Base-by-base conservation (phyloP, 2,329 filamentous ascomycete genomes). In the Ophiostoma quercus region DNA sequence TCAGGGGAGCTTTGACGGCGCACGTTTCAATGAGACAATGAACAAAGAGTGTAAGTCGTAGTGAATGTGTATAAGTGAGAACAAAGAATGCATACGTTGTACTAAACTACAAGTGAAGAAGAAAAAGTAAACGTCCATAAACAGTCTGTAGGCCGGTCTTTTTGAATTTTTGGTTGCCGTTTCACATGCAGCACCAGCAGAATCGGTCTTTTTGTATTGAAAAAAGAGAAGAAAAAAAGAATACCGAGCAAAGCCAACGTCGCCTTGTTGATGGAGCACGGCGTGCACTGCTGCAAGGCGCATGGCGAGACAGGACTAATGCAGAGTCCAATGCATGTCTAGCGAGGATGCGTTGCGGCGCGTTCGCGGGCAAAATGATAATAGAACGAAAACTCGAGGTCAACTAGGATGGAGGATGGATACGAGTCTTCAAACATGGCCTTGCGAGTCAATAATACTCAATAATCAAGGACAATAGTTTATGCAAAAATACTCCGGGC, bases 251-350 rank as follows among this genome's bases (percentile, higher is more conserved):
- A 41, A 41, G 1, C 8, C n/a, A 57, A 29, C 51, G 51, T 57
- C 12, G 51, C 51, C 22, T 57, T 14, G n/a, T 16, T 12, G 51
- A 29, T 57, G 51, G 51, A 57, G 51, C 51, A 54, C 3, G 41
- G 43, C 16, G 14, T 47, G 43, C 43, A 43, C 41, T 43, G 47
- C 51, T 57, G 51, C 51, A 57, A 57, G 8, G n/a, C 25, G n/a
- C 3, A 29, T 62, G 57, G 57, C 57, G 57, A 29, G 57, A 62
- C 57, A 32, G 32, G 25, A 25, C 57, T 62, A 62, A 62, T 62
- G 57, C 57, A 62, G 25, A 57, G 51, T 22, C 57, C 57, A 62
- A 62, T 62, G 57, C 57, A 62, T 9, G 51, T 57, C 51, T 57
- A 14, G 22, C 51, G 16, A 47, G 43, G 43, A n/a, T 47, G 43